Percentiles rank a stretch among this genome's conserved stretches.
Evolutionary conservation across 352 stramenopile species (phyloP).

Genomic region (Pythium biforme): DNA sequence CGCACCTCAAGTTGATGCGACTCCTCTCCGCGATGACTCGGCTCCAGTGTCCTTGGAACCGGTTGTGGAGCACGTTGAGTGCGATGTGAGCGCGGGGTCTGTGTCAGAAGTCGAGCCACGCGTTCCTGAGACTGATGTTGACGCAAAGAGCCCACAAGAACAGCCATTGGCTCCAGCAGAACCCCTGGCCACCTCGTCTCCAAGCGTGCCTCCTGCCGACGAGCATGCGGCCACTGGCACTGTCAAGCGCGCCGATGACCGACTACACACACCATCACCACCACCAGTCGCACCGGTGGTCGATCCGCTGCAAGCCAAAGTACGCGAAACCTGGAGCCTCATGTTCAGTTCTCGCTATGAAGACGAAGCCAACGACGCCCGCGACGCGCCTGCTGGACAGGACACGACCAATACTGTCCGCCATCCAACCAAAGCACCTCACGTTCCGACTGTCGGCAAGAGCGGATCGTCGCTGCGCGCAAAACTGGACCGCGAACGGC

Average conservation of each 20-base stretch:
- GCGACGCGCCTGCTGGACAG: no score
- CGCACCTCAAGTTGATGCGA: no score
- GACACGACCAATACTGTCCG: not conserved
- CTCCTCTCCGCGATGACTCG: no score
- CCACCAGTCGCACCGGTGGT: conserved; percentile 8
- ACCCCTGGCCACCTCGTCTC: no score
- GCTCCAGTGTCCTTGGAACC: no score
- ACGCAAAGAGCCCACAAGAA: no score
- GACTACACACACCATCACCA: not conserved
- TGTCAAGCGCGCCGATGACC: not conserved
- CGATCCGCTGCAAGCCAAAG: conserved; percentile 36
- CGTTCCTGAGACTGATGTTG: no score
- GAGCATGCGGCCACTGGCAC: not conserved
- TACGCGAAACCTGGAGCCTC: conserved; percentile 42
- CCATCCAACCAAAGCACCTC: not conserved
- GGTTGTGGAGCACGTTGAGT: no score
- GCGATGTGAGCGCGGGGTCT: no score
- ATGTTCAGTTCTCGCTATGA: conserved; percentile 65
- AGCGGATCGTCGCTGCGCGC: conserved; percentile 20
- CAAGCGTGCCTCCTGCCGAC: no score
- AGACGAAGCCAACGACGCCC: conserved; percentile 25
- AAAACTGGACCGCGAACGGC: conserved; percentile 42
- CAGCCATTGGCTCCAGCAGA: no score
- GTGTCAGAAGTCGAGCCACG: no score
- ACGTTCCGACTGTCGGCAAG: not conserved